Conservation (phyloP, 768 basidiomycete genomes). For the Phaeolepiota aurea region DNA sequence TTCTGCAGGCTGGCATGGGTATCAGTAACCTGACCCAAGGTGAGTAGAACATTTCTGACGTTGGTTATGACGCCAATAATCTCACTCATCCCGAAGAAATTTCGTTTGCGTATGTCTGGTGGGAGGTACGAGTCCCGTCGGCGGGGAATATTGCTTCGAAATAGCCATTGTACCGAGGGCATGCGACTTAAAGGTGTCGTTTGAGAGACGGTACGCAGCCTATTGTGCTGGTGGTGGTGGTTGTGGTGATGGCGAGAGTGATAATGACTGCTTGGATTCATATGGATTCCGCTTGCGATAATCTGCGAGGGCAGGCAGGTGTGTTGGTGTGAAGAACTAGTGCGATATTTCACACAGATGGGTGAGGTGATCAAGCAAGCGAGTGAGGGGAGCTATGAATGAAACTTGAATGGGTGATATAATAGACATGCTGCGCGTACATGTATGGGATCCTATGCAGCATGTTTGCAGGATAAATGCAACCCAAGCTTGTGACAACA, state of each 20-base stretch:
- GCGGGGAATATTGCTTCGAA: conserved; percentile 66
- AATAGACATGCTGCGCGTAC: background rate
- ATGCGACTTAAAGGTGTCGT: conserved; percentile 14
- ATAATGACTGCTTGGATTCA: no score
- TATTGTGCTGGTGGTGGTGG: conserved; percentile 13
- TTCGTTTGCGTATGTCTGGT: conserved; percentile 54
- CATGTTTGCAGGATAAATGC: background rate
- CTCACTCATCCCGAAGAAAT: conserved; percentile 76
- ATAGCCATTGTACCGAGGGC: conserved; percentile 61
- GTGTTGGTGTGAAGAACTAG: no score
- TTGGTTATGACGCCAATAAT: conserved; percentile 69
- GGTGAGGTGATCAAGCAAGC: no score
- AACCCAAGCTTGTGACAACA: background rate
- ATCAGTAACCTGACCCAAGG: background rate
- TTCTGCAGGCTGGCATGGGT: conserved; percentile 56
- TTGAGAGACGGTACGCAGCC: conserved; percentile 17
- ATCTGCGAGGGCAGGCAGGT: background rate
- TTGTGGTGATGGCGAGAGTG: no score
- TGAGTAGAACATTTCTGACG: conserved; percentile 36
- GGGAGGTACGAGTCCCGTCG: conserved; percentile 53
- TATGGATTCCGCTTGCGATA: background rate
- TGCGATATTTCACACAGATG: background rate
- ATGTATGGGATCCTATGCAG: background rate
- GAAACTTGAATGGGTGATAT: background rate
- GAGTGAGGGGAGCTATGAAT: background rate